These are phyloP conservation scores for Earliella scabrosa DNA, from an alignment of 1,284 basidiomycete genomes.

Conservation along the genomic window DNA sequence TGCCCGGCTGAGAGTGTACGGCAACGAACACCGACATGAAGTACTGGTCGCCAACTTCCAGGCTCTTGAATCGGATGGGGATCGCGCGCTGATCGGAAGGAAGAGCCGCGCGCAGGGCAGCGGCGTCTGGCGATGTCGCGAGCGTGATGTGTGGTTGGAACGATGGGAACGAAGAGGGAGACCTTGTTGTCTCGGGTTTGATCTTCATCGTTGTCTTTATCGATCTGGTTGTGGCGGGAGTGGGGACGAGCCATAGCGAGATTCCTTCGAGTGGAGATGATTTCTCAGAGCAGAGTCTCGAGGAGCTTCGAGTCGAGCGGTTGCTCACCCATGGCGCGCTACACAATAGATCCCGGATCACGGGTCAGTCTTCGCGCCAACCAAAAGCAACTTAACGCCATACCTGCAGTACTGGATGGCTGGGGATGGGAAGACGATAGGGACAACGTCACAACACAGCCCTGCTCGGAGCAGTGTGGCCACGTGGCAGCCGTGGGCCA, in stretches of 20 bases:
- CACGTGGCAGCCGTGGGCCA: not conserved
- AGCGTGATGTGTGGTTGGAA: constrained; percentile 77
- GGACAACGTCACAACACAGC: too few species aligned
- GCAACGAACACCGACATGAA: constrained; percentile 72
- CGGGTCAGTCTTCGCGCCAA: too few species aligned
- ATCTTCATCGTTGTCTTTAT: constrained; percentile 52
- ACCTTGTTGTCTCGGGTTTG: constrained; percentile 32
- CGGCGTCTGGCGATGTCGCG: constrained; percentile 43
- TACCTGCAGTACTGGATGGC: not conserved
- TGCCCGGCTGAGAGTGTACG: constrained; percentile 44
- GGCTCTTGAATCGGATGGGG: constrained; percentile 50
- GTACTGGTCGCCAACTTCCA: constrained; percentile 62
- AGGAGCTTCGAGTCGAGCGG: too few species aligned
- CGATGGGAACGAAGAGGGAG: constrained; percentile 53
- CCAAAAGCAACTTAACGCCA: too few species aligned
- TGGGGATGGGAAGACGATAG: not conserved
- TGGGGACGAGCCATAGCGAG: constrained; percentile 69
- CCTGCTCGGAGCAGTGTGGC: too few species aligned
- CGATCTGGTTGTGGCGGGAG: constrained; percentile 39
- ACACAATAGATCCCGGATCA: too few species aligned
- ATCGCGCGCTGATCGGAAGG: constrained; percentile 40
- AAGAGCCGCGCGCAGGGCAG: constrained; percentile 46
- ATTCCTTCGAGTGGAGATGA: too few species aligned
- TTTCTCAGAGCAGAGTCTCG: too few species aligned
- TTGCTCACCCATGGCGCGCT: constrained; percentile 6